Base-by-base conservation (phyloP, 768 basidiomycete genomes). In the Gautieria morchelliformis region DNA sequence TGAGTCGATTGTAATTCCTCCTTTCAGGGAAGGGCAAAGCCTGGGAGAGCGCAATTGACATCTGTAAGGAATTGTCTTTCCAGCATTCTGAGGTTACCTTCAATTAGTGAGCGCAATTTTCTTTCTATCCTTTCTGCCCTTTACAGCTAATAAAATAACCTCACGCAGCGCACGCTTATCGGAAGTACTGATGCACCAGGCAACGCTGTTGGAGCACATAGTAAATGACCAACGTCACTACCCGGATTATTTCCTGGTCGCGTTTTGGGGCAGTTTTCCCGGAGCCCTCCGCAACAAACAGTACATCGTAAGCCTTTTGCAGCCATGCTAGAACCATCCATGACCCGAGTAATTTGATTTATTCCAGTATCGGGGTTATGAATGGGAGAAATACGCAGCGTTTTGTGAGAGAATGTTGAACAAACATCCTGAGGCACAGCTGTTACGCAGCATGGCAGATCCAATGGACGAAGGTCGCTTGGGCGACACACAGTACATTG, bases 41-140 rank as follows among this genome's bases (percentile, higher is more conserved):
- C n/a, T 98, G 92, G 82, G 95, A 98, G 70, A 86, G 81, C 53
- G 95, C 93, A 2, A 84, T 96, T 58, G 88, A 91, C 48, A 87
- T 97, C 50, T 94, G 91, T 72, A 90, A 89, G 71, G 95, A 97
- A 64, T 73, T 98, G 24, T 87, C 87, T 14, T 82, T 74, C 59
- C 93, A 97, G 68, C 94, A 97, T 71, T 80, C 87, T 15, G 84
- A 86, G 67, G 79, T 91, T 54, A 92, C 93, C 6, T 95, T 89
- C 75, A 89, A 94, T 68, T 93, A 93, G 86, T 93, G 73, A 46
- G 87, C 32, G 7, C 30, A 35, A 30, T 17, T 41, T 44, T 59
- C 17, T 12, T 14, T 14, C 22, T 51, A 30, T 45, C 54, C 58
- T 53, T 57, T 45, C 50, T 60, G 40, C 60, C 53, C 61, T 55